Evolutionary conservation across 129 eudicot species (phyloP).

Genomic region (Dittrichia graveolens): DNA sequence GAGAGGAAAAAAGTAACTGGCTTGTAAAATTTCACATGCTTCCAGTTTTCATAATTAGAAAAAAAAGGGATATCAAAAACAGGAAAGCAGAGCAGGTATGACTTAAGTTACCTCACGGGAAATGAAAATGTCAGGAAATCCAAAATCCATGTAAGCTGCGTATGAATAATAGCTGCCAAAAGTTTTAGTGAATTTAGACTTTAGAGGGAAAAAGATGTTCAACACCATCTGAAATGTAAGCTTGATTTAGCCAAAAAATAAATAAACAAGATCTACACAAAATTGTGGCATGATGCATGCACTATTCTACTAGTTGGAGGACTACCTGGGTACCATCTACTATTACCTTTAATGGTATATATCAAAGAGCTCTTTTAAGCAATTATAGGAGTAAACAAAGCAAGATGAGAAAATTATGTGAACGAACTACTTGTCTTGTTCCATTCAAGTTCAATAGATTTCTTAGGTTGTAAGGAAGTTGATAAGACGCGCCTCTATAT

Average conservation of each 20-base stretch:
- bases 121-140: conserved; percentile 92
- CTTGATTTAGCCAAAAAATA: neutral
- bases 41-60: conserved; percentile 11
- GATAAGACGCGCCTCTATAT: too few relatives aligned
- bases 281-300: conserved; percentile 6
- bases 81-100: conserved; percentile 10
- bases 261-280: conserved; percentile 3
- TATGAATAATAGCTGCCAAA: conserved; percentile 87
- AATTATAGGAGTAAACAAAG: neutral
- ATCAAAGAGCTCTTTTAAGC: neutral
- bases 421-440: too few relatives aligned
- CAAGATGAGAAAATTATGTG: too few relatives aligned
- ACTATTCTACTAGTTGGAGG: conserved; percentile 7
- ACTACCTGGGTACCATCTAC: neutral
- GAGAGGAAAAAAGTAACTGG: neutral
- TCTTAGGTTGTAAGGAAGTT: too few relatives aligned
- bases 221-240: conserved; percentile 5
- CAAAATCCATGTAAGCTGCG: conserved; percentile 87
- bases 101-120: conserved; percentile 75
- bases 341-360: neutral
- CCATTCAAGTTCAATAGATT: too few relatives aligned
- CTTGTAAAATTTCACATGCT: conserved; percentile 7
- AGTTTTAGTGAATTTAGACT: neutral
- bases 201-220: conserved; percentile 18
- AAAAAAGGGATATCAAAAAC: neutral